Conservation (phyloP, 164 flowering plant genomes). For the Annona squamosa region DNA sequence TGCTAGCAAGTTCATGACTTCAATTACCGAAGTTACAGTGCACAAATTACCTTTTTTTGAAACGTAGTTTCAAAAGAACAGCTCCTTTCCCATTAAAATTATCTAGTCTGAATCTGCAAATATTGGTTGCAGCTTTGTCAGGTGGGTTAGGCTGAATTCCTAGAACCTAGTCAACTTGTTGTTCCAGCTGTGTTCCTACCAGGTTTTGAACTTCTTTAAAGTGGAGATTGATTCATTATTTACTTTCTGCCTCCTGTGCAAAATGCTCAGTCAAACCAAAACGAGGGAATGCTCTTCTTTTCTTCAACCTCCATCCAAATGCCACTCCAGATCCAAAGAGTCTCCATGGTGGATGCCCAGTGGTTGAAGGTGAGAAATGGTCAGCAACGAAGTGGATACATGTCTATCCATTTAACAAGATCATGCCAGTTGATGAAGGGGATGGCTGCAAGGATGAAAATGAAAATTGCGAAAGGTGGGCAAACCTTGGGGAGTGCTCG, state of each 20-base stretch:
- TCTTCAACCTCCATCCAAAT: slow-evolving; percentile 71
- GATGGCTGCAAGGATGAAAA: slow-evolving; percentile 49
- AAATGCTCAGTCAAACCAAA: slow-evolving; percentile 63
- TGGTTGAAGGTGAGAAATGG: slow-evolving; percentile 97
- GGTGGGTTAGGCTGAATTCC: neutral
- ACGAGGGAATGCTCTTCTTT: slow-evolving; percentile 90
- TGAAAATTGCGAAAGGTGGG: slow-evolving; percentile 74
- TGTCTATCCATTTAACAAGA: slow-evolving; percentile 73
- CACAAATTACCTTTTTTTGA: no score
- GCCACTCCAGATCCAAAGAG: slow-evolving; percentile 65
- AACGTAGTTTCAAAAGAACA: no score
- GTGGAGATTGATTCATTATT: neutral
- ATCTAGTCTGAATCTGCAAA: neutral
- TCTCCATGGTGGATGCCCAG: slow-evolving; percentile 94
- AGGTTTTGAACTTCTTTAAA: neutral
- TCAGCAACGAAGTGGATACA: slow-evolving; percentile 99
- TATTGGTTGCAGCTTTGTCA: neutral
- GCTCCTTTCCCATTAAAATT: neutral
- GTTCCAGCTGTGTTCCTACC: neutral
- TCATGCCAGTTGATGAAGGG: slow-evolving; percentile 22
- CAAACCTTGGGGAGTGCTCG: slow-evolving; percentile 79
- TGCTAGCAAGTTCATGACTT: neutral
- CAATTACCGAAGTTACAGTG: no score
- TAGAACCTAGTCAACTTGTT: neutral
- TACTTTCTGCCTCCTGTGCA: slow-evolving; percentile 3